These are phyloP conservation scores for Rhododendron ovatum DNA, from an alignment of 148 eudicot species.

Conservation along the genomic window DNA sequence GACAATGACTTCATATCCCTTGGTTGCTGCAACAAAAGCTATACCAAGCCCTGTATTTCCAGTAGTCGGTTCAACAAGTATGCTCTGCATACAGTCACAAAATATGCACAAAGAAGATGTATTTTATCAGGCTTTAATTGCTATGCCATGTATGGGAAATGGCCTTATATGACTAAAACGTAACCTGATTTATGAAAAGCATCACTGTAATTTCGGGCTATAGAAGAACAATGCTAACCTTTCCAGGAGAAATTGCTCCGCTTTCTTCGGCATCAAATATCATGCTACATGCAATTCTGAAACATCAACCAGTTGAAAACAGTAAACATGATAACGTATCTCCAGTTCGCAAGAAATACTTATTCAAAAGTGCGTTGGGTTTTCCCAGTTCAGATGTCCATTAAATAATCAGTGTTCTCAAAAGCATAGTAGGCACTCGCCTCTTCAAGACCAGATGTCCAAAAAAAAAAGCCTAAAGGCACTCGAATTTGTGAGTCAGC, in stretches of 20 bases:
- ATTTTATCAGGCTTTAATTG: background rate
- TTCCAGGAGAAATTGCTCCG: slow-evolving; percentile 61
- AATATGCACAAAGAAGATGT: background rate
- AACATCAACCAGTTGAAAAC: slow-evolving; percentile 11
- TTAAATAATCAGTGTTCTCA: background rate
- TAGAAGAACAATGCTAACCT: slow-evolving; percentile 32
- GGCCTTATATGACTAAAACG: background rate
- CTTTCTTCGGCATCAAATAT: slow-evolving; percentile 64
- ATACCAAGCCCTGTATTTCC: slow-evolving; percentile 72
- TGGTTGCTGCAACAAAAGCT: slow-evolving; percentile 66
- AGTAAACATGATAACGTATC: background rate
- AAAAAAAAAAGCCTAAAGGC: too few relatives aligned
- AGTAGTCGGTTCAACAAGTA: slow-evolving; percentile 66
- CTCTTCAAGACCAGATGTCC: background rate
- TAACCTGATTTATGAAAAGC: background rate
- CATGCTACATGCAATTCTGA: slow-evolving; percentile 63
- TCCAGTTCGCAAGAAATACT: background rate
- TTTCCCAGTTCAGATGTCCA: background rate
- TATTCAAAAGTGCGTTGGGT: background rate
- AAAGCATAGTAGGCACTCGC: background rate
- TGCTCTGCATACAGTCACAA: slow-evolving; percentile 27
- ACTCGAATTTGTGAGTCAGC: background rate
- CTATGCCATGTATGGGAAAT: background rate
- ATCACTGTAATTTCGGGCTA: background rate
- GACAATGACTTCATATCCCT: slow-evolving; percentile 57